A percentile compares a stretch with the other conserved stretches of the same genome.
Evolutionary conservation across 1,284 basidiomycete genomes (phyloP).

Genomic region (Amylostereum areolatum): DNA sequence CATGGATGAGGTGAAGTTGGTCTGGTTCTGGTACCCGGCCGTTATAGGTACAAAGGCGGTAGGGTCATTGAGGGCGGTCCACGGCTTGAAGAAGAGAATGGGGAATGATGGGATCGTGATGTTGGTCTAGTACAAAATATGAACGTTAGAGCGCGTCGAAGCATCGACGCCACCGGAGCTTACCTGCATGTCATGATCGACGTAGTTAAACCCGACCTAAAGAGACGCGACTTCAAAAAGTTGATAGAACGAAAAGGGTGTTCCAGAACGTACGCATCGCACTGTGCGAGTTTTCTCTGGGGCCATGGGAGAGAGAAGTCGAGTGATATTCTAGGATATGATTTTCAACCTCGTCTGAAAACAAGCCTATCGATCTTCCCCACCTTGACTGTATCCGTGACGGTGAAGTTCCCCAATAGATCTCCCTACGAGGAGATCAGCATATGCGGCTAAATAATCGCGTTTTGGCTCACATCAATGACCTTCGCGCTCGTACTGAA

Average conservation of each 20-base stretch:
- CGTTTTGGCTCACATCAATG: slow-evolving; percentile 18
- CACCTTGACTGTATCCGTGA: slow-evolving; percentile 31
- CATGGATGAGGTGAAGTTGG: slow-evolving; percentile 34
- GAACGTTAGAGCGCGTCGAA: background rate
- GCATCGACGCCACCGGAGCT: no score
- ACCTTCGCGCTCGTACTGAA: slow-evolving; percentile 29
- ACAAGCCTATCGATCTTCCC: background rate
- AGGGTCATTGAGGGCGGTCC: slow-evolving; percentile 33
- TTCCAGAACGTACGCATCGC: slow-evolving; percentile 18
- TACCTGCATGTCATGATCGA: slow-evolving; percentile 28
- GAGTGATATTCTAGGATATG: slow-evolving; percentile 24
- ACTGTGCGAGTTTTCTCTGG: slow-evolving; percentile 29
- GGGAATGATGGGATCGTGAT: slow-evolving; percentile 24
- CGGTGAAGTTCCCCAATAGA: slow-evolving; percentile 30
- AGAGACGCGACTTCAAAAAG: background rate
- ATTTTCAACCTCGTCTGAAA: background rate
- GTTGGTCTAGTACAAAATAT: slow-evolving; percentile 16
- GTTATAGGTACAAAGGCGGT: slow-evolving; percentile 31
- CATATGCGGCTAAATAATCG: no score
- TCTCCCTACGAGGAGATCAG: slow-evolving; percentile 16
- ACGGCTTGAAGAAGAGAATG: slow-evolving; percentile 33
- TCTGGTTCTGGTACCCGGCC: slow-evolving; percentile 34
- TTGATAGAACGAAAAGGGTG: background rate
- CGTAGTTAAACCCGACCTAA: slow-evolving; percentile 30
- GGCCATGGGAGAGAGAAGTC: slow-evolving; percentile 29